Percentiles rank a stretch among this genome's conserved stretches.
These are phyloP conservation scores for Apiospora aurea DNA, from an alignment of 2,329 filamentous ascomycete genomes.

Conservation along the genomic window DNA sequence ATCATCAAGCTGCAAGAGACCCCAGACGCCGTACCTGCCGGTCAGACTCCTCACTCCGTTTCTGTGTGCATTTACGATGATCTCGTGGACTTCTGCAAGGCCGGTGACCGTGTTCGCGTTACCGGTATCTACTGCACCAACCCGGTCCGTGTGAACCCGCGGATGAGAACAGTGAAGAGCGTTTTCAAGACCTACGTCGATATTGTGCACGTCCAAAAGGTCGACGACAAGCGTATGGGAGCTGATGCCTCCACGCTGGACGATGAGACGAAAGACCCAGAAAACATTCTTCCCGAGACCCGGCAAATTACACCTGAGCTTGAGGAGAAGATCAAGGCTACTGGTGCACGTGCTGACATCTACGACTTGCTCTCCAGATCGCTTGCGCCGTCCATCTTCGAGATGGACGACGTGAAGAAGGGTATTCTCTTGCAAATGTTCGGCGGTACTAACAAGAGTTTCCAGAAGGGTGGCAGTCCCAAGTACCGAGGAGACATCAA, in stretches of 20 bases:
- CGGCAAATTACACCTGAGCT: slow-evolving; percentile 86
- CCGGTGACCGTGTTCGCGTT: slow-evolving; percentile 92
- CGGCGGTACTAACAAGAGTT: slow-evolving; percentile 96
- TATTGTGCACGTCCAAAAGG: slow-evolving; percentile 93
- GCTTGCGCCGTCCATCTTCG: slow-evolving; percentile 92
- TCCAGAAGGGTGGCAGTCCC: slow-evolving; percentile 93
- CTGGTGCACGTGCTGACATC: slow-evolving; percentile 81
- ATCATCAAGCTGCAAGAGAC: slow-evolving; percentile 99
- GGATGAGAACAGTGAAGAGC: slow-evolving; percentile 90
- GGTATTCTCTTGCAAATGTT: slow-evolving; percentile 96
- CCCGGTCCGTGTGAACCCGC: slow-evolving; percentile 91
- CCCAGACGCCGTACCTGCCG: slow-evolving; percentile 90
- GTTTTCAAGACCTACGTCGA: slow-evolving; percentile 99
- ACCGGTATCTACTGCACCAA: slow-evolving; percentile 97
- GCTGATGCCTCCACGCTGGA: slow-evolving; percentile 89
- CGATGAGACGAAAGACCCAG: slow-evolving; percentile 74
- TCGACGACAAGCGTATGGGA: slow-evolving; percentile 93
- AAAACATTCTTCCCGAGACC: slow-evolving; percentile 81
- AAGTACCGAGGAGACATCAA: slow-evolving; percentile 98
- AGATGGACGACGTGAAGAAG: slow-evolving; percentile 99
- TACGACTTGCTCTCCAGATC: slow-evolving; percentile 93
- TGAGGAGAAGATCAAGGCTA: slow-evolving; percentile 85
- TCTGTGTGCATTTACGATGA: slow-evolving; percentile 97
- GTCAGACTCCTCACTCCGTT: slow-evolving; percentile 96
- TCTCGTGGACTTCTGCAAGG: slow-evolving; percentile 96